phyloP scores from a whole-genome alignment of 148 eudicot species.

The Camellia sinensis region DNA sequence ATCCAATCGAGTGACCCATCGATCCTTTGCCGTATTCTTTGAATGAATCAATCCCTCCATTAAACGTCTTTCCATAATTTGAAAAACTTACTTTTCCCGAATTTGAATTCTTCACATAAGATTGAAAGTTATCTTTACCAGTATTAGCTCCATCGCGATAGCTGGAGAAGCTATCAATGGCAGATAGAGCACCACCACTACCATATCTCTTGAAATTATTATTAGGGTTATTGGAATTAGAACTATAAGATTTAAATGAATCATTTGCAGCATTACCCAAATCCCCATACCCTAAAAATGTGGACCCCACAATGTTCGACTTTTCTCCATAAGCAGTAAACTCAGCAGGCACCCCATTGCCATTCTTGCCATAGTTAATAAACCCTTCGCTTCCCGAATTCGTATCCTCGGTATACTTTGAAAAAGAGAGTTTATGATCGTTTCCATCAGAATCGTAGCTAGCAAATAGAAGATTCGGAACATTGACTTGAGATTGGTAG shows the following conservation, averaged over 20 bases:
- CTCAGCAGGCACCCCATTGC: slow-evolving; percentile 49
- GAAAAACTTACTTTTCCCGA: slow-evolving; percentile 48
- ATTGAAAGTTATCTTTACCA: slow-evolving; percentile 64
- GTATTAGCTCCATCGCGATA: slow-evolving; percentile 68
- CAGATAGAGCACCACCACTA: slow-evolving; percentile 38
- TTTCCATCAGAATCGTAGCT: slow-evolving; percentile 49
- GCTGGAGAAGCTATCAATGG: slow-evolving; percentile 49
- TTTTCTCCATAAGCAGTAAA: slow-evolving; percentile 52
- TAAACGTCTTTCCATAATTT: slow-evolving; percentile 78
- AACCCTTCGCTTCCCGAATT: slow-evolving; percentile 72
- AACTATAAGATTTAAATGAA: slow-evolving; percentile 55
- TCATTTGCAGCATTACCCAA: slow-evolving; percentile 63
- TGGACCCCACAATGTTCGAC: slow-evolving; percentile 64
- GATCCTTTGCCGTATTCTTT: slow-evolving; percentile 67
- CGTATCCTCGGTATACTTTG: slow-evolving; percentile 56
- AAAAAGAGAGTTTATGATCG: slow-evolving; percentile 52
- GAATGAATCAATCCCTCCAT: slow-evolving; percentile 60
- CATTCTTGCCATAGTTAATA: slow-evolving; percentile 63
- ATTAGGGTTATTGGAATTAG: slow-evolving; percentile 60
- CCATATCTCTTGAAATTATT: slow-evolving; percentile 72
- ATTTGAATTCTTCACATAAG: slow-evolving; percentile 48
- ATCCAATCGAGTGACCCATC: slow-evolving; percentile 37
- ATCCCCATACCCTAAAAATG: slow-evolving; percentile 64
- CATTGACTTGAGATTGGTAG: slow-evolving; percentile 65
- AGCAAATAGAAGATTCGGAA: slow-evolving; percentile 55